These are phyloP conservation scores for Esteya vermicola DNA, from an alignment of 2,329 filamentous ascomycete species.

Conservation along the genomic window DNA sequence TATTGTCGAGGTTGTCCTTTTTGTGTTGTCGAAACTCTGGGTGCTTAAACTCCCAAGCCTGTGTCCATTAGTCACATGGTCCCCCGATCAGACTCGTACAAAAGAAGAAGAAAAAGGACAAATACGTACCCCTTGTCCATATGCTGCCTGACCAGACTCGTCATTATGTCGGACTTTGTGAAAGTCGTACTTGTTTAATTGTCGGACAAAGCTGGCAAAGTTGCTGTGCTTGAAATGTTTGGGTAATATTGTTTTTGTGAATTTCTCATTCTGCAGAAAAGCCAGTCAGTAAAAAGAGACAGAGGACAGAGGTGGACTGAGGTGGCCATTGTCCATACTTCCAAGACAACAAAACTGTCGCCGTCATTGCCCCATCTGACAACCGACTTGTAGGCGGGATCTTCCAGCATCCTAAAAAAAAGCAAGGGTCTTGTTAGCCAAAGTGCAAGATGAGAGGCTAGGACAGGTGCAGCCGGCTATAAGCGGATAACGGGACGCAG, in stretches of 20 bases:
- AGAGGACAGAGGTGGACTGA: background rate
- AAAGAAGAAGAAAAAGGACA: slow-evolving; percentile 8
- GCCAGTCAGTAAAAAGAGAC: background rate
- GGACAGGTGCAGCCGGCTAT: too few species aligned
- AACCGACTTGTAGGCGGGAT: slow-evolving; percentile 80
- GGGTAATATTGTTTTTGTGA: slow-evolving; percentile 90
- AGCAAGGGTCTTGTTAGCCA: slow-evolving; percentile 11
- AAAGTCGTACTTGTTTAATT: slow-evolving; percentile 96
- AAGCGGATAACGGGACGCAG: too few species aligned
- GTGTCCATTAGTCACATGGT: slow-evolving; percentile 3
- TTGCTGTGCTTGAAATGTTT: slow-evolving; percentile 99
- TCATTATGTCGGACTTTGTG: slow-evolving; percentile 94
- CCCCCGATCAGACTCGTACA: background rate
- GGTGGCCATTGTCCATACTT: slow-evolving; percentile 45
- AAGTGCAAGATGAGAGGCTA: too few species aligned
- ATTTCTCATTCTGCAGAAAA: slow-evolving; percentile 71
- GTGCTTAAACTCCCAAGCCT: slow-evolving; percentile 96
- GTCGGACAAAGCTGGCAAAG: slow-evolving; percentile 90
- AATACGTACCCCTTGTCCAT: slow-evolving; percentile 56
- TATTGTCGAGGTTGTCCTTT: slow-evolving; percentile 93
- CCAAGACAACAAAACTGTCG: slow-evolving; percentile 91
- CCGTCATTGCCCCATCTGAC: slow-evolving; percentile 92
- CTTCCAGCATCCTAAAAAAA: slow-evolving; percentile 77
- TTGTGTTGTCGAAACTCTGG: slow-evolving; percentile 92
- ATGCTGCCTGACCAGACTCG: slow-evolving; percentile 67